Percentiles rank a stretch among this genome's conserved stretches.
These are phyloP conservation scores for Clonostachys chloroleuca DNA, from an alignment of 2,329 filamentous ascomycete species.

Conservation along the genomic window DNA sequence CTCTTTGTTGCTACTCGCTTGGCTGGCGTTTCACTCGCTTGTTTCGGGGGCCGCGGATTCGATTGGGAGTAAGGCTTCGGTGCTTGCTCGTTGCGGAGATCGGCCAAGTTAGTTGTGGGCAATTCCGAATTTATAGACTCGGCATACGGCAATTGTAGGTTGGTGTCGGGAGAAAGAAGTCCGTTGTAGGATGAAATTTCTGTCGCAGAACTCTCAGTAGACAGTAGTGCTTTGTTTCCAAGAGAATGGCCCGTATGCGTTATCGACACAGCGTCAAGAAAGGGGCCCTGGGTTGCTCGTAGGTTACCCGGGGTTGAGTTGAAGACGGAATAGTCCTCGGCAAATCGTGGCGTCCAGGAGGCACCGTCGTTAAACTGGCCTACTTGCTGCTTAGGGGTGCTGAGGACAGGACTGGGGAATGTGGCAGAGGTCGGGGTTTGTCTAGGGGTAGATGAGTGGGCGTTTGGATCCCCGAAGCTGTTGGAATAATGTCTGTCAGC, in stretches of 20 bases:
- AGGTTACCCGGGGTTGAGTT: conserved; percentile 59
- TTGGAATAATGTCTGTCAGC: conserved; percentile 25
- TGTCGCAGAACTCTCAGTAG: conserved; percentile 39
- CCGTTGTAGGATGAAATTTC: conserved; percentile 59
- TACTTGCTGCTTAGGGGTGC: conserved; percentile 48
- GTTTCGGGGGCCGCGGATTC: conserved; percentile 15
- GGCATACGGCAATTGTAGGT: conserved; percentile 52
- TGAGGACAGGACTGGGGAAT: conserved; percentile 51
- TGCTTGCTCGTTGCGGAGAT: conserved; percentile 19
- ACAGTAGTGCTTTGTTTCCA: conserved; percentile 45
- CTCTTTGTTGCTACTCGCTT: not conserved
- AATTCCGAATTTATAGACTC: conserved; percentile 52
- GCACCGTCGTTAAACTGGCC: conserved; percentile 36
- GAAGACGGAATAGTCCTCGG: conserved; percentile 63
- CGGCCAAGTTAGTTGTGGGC: conserved; percentile 49
- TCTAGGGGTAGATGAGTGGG: conserved; percentile 54
- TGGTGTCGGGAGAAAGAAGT: conserved; percentile 50
- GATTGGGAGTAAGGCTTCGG: conserved; percentile 14
- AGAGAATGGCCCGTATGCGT: conserved; percentile 23
- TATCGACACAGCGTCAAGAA: conserved; percentile 37
- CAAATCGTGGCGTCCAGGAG: conserved; percentile 53
- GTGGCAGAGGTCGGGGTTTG: conserved; percentile 50
- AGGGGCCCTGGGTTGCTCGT: conserved; percentile 36
- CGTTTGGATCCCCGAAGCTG: conserved; percentile 62
- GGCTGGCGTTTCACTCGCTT: conserved; percentile 4